Percentiles rank a stretch among this genome's conserved stretches.
Evolutionary conservation across 768 basidiomycete genomes (phyloP).

Genomic region (Boletales sp.): DNA sequence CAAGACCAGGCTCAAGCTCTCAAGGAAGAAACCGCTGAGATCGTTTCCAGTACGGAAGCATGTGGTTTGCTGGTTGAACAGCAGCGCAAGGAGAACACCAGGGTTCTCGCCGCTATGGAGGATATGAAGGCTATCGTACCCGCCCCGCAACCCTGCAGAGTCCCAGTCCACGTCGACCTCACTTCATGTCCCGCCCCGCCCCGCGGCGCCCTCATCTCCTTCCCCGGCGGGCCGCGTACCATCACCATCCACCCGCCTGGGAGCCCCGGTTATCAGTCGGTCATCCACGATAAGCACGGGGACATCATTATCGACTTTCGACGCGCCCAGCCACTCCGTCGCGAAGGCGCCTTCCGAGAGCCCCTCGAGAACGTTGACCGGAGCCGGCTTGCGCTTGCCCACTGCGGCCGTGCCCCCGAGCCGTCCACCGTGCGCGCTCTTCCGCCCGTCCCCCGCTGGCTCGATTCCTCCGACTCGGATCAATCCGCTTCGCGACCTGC

Average conservation of each 20-base stretch:
- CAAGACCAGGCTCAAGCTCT: background rate
- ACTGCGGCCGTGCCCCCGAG: slow-evolving; percentile 15
- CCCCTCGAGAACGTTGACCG: slow-evolving; percentile 5
- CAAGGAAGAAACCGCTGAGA: slow-evolving; percentile 7
- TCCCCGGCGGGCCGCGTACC: slow-evolving; percentile 20
- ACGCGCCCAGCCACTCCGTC: slow-evolving; percentile 10
- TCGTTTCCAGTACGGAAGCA: background rate
- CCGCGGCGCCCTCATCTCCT: slow-evolving; percentile 8
- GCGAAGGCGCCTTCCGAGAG: slow-evolving; percentile 21
- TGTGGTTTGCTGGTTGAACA: background rate
- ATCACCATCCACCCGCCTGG: slow-evolving; percentile 20
- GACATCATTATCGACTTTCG: slow-evolving; percentile 12
- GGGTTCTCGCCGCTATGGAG: slow-evolving; percentile 3
- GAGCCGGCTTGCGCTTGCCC: slow-evolving; percentile 4
- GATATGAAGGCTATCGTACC: background rate
- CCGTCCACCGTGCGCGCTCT: background rate
- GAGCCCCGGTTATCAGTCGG: slow-evolving; percentile 10
- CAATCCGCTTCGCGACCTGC: too few relatives aligned
- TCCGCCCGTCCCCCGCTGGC: slow-evolving; percentile 10
- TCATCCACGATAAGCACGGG: slow-evolving; percentile 16
- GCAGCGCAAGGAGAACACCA: background rate
- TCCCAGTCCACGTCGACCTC: background rate
- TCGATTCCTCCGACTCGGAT: background rate
- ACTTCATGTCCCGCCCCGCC: background rate
- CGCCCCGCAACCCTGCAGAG: background rate